A percentile compares a stretch with the other conserved stretches of the same genome.
Conservation (phyloP, 441 rosid genomes). For the Sinapis alba region DNA sequence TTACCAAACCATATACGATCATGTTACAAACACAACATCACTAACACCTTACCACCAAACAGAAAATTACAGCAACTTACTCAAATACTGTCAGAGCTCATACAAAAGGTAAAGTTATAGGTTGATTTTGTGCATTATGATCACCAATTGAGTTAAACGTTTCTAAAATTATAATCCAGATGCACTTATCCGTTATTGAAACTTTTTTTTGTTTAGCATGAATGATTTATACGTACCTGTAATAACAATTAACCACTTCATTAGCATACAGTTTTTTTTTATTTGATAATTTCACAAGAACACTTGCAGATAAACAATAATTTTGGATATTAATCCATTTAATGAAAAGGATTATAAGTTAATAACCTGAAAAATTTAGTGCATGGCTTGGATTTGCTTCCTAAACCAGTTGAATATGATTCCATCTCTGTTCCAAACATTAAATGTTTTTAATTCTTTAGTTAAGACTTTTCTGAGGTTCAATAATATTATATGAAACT, state of each 20-base stretch:
- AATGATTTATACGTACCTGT: constrained; percentile 29
- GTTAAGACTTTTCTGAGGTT: constrained; percentile 42
- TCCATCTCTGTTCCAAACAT: constrained; percentile 88
- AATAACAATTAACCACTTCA: constrained; percentile 36
- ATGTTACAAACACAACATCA: constrained; percentile 14
- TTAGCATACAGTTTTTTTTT: constrained; percentile 22
- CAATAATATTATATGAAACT: not conserved
- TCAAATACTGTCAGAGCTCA: constrained; percentile 15
- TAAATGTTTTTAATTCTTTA: constrained; percentile 56
- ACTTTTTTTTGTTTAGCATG: not conserved
- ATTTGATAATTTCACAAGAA: constrained; percentile 2
- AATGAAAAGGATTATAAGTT: constrained; percentile 37
- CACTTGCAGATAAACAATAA: constrained; percentile 8
- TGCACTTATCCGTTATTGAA: not conserved
- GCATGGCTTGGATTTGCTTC: constrained; percentile 99
- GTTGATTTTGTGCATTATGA: constrained; percentile 4
- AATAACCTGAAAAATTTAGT: constrained; percentile 98
- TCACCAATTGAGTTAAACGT: constrained; percentile 6
- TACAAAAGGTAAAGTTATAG: constrained; percentile 15
- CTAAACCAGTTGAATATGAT: constrained; percentile 95
- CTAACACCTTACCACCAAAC: constrained; percentile 26
- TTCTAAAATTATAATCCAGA: constrained; percentile 13
- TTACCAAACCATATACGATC: constrained; percentile 11
- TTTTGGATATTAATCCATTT: constrained; percentile 19
- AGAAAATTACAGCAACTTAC: constrained; percentile 9